phyloP scores from a whole-genome alignment of 78 protist species.

The Guillardia theta region DNA sequence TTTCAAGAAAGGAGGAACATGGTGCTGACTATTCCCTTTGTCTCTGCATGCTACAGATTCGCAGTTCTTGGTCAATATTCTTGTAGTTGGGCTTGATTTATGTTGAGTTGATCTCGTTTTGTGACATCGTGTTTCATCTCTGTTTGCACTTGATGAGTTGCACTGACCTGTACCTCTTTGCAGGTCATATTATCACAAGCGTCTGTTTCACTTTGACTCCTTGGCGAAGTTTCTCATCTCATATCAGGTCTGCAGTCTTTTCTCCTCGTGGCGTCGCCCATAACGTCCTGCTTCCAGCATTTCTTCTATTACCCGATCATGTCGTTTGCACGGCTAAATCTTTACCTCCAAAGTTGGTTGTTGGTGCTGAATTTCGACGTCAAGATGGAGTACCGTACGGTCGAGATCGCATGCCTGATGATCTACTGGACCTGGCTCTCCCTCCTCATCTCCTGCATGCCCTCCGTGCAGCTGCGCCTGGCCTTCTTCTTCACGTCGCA shows the following conservation, averaged over 20 bases:
- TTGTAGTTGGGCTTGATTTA: background rate
- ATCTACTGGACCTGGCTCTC: background rate
- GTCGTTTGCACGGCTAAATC: slow-evolving; percentile 46
- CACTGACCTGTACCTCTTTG: background rate
- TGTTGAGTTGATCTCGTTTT: background rate
- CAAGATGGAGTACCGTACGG: background rate
- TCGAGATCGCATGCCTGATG: background rate
- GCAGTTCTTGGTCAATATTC: background rate
- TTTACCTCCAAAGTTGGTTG: slow-evolving; percentile 45
- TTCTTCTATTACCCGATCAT: slow-evolving; percentile 46
- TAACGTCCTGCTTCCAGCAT: slow-evolving; percentile 27
- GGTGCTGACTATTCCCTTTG: background rate
- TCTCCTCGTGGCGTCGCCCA: background rate
- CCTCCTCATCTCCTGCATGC: background rate
- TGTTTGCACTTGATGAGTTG: background rate
- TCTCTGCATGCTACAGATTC: background rate
- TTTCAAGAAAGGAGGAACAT: background rate
- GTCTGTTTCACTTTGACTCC: background rate
- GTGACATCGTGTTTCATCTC: background rate
- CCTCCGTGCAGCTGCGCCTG: background rate
- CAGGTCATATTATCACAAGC: background rate
- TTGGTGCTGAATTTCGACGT: background rate
- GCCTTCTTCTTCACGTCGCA: background rate
- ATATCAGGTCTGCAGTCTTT: background rate
- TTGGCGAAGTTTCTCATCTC: background rate